A percentile compares a stretch with the other conserved stretches of the same genome.
Evolutionary conservation across 495 filamentous ascomycete genomes (phyloP).

Genomic region (Aspergillus haitiensis): DNA sequence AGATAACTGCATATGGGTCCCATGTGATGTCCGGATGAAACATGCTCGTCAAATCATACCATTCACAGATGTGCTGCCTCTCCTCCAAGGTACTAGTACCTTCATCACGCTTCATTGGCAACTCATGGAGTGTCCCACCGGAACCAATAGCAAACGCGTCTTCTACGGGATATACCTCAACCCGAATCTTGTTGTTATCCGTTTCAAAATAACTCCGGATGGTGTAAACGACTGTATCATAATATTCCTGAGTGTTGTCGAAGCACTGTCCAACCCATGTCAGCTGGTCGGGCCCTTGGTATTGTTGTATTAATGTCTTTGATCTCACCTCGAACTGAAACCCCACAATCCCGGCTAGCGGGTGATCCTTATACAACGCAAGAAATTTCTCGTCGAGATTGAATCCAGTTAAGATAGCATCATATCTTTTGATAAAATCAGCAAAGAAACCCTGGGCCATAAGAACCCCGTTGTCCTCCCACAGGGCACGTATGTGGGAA

Average conservation of each 20-base stretch:
- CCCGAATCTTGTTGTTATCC: background rate
- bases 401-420: background rate
- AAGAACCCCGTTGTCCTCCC: background rate
- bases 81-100: background rate
- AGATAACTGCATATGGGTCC: background rate
- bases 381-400: background rate
- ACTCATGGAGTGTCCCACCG: background rate
- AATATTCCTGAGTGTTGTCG: background rate
- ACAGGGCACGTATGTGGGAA: background rate
- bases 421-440: background rate
- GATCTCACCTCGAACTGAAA: background rate
- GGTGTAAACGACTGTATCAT: background rate
- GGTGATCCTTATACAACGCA: background rate
- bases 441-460: background rate
- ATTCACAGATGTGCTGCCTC: background rate
- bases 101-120: background rate
- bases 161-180: background rate
- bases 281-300: background rate
- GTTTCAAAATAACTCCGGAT: background rate
- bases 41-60: background rate
- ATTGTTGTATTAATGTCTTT: background rate
- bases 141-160: background rate
- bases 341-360: background rate
- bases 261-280: background rate
- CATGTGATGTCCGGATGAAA: background rate